A percentile compares a stretch with the other conserved stretches of the same genome.
These are phyloP conservation scores for Diutina pseudorugosa DNA, from an alignment of 1,139 yeast species.

Conservation along the genomic window DNA sequence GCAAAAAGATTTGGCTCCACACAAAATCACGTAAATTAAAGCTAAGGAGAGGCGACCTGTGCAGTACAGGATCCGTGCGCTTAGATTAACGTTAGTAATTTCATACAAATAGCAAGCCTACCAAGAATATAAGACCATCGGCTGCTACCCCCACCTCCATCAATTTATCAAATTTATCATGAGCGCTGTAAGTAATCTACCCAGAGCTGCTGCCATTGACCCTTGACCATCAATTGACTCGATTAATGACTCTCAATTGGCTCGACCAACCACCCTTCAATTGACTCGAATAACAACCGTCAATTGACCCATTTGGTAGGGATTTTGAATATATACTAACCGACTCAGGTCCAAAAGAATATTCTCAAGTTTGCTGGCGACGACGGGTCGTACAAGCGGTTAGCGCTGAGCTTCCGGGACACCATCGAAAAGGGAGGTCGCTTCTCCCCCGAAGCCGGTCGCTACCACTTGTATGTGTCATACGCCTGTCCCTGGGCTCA, in stretches of 20 bases:
- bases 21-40: neutral
- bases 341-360: constrained; percentile 10
- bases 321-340: neutral
- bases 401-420: constrained; percentile 39
- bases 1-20: neutral
- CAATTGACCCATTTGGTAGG: no score
- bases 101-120: neutral
- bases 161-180: neutral
- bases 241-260: no score
- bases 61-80: neutral
- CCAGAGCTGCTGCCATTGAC: no score
- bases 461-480: constrained; percentile 84
- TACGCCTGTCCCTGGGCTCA: constrained; percentile 96
- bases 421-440: constrained; percentile 47
- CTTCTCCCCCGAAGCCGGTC: constrained; percentile 60
- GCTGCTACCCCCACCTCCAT: no score
- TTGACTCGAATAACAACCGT: no score
- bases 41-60: neutral
- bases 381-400: constrained; percentile 43
- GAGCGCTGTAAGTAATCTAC: neutral
- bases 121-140: neutral
- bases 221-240: no score
- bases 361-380: constrained; percentile 36
- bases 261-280: no score
- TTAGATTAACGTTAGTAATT: neutral